A percentile compares a stretch with the other conserved stretches of the same genome.
These are phyloP conservation scores for Cladorrhinum sp. DNA, from an alignment of 2,329 filamentous ascomycete species.

Conservation along the genomic window DNA sequence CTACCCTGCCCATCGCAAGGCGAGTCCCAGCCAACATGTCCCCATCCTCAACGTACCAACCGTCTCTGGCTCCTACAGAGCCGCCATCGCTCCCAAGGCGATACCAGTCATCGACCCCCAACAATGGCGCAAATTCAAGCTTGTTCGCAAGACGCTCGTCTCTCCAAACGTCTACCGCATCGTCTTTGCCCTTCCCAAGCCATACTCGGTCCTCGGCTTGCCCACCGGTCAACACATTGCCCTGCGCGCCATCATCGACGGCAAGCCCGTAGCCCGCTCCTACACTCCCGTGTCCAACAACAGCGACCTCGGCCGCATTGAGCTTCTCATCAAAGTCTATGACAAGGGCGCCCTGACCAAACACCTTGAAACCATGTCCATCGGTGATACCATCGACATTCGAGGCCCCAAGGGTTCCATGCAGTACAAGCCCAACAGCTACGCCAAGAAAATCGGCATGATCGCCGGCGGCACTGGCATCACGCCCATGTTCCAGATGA, in stretches of 20 bases:
- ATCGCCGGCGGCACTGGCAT: conserved; percentile 52
- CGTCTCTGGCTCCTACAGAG: not conserved
- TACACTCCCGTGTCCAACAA: conserved; percentile 55
- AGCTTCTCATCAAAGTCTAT: conserved; percentile 47
- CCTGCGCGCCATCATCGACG: conserved; percentile 46
- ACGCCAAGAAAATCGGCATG: conserved; percentile 51
- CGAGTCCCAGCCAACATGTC: conserved; percentile 49
- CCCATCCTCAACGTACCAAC: not conserved
- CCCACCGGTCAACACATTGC: conserved; percentile 56
- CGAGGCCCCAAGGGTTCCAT: conserved; percentile 57
- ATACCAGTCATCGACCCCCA: conserved; percentile 40
- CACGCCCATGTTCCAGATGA: conserved; percentile 60
- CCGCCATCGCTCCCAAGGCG: not conserved
- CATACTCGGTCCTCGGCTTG: conserved; percentile 46
- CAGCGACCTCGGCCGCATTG: conserved; percentile 39
- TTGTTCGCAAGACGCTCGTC: conserved; percentile 39
- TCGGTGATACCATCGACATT: conserved; percentile 49
- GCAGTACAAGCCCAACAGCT: conserved; percentile 42
- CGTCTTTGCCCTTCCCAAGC: conserved; percentile 45
- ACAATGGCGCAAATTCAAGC: conserved; percentile 46
- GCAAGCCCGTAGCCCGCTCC: conserved; percentile 45
- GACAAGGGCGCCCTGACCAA: conserved; percentile 48
- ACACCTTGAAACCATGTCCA: conserved; percentile 45
- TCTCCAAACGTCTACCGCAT: conserved; percentile 45
- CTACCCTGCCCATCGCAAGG: conserved; percentile 42